A percentile compares a stretch with the other conserved stretches of the same genome.
phyloP scores from a whole-genome alignment of 805 yeast species.

The Kockiozyma suomiensis region DNA sequence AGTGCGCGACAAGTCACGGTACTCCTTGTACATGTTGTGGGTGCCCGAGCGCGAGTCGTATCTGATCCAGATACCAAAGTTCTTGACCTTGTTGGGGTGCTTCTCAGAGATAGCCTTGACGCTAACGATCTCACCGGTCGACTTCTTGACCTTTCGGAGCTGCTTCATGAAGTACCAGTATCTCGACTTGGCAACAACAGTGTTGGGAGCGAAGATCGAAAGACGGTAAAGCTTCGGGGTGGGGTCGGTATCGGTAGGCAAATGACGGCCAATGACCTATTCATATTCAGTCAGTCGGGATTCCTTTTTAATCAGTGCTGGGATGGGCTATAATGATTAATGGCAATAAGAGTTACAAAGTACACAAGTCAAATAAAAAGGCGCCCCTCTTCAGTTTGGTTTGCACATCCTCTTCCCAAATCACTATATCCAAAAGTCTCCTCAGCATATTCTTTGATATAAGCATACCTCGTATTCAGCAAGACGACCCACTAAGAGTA shows the following conservation, averaged over 20 bases:
- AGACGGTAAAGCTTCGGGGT: slow-evolving; percentile 99
- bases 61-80: slow-evolving; percentile 99
- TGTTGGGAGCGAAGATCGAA: slow-evolving; percentile 99
- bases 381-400: background rate
- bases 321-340: background rate
- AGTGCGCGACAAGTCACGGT: slow-evolving; percentile 99
- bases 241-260: slow-evolving; percentile 98
- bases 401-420: background rate
- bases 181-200: slow-evolving; percentile 99
- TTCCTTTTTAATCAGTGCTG: background rate
- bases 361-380: background rate
- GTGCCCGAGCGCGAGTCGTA: slow-evolving; percentile 99
- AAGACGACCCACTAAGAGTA: slow-evolving; percentile 33
- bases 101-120: slow-evolving; percentile 87
- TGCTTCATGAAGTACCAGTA: slow-evolving; percentile 99
- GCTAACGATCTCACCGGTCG: slow-evolving; percentile 98
- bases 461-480: slow-evolving; percentile 33
- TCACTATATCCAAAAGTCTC: background rate
- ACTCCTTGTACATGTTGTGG: slow-evolving; percentile 99
- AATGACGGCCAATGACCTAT: slow-evolving; percentile 99
- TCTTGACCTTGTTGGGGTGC: slow-evolving; percentile 98
- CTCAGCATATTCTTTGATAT: background rate
- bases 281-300: background rate
- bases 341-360: background rate
- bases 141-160: slow-evolving; percentile 99